These are phyloP conservation scores for Helichrysum umbraculigerum DNA, from an alignment of 129 eudicot species.

Conservation along the genomic window DNA sequence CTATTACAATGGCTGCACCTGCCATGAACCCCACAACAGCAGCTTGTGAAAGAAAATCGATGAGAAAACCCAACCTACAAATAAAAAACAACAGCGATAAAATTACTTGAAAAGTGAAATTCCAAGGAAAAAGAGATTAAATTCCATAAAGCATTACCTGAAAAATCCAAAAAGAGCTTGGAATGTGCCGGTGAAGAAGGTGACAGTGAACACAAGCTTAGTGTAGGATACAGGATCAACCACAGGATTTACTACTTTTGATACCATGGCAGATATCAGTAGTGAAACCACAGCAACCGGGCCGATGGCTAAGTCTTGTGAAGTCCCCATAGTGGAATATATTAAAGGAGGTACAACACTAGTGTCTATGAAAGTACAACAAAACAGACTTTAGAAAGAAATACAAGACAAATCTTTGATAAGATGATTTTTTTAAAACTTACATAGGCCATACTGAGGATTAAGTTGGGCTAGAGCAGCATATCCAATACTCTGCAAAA, in stretches of 20 bases:
- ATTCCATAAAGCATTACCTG: constrained; percentile 42
- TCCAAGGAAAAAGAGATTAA: neutral
- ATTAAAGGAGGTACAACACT: constrained; percentile 88
- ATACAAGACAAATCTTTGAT: neutral
- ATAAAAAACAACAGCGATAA: neutral
- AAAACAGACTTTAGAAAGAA: too few species aligned
- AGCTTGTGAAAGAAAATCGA: constrained; percentile 78
- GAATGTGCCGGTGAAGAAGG: constrained; percentile 69
- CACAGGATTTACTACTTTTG: constrained; percentile 51
- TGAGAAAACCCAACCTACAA: constrained; percentile 70
- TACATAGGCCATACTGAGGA: constrained; percentile 87
- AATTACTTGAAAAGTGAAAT: neutral
- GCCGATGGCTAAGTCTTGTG: constrained; percentile 86
- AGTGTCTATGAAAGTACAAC: constrained; percentile 43
- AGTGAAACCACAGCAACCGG: constrained; percentile 93
- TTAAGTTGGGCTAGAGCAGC: constrained; percentile 78
- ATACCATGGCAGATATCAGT: constrained; percentile 59
- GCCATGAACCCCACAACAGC: constrained; percentile 82
- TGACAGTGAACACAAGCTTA: constrained; percentile 73
- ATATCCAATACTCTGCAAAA: constrained; percentile 73
- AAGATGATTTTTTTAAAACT: constrained; percentile 26
- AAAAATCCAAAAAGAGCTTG: constrained; percentile 78
- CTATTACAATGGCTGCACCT: constrained; percentile 75
- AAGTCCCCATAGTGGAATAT: constrained; percentile 84
- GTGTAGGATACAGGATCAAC: constrained; percentile 56